Percentiles rank a stretch among this genome's conserved stretches.
Evolutionary conservation across 805 yeast genomes (phyloP).

Genomic region (Pichia californica): DNA sequence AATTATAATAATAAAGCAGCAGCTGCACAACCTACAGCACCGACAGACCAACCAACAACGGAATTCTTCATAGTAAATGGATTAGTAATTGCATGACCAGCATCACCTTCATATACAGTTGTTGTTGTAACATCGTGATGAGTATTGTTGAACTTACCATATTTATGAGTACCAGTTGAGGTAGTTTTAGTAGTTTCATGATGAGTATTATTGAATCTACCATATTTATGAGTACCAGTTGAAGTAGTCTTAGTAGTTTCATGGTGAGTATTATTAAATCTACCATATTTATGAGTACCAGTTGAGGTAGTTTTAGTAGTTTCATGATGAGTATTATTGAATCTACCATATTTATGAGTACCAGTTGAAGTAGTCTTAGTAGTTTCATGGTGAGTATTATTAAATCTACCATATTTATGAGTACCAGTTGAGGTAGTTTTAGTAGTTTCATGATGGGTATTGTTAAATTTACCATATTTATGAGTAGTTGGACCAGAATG

Average conservation of each 20-base stretch:
- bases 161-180: constrained; percentile 43
- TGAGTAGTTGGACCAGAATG: constrained; percentile 39
- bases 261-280: constrained; percentile 43
- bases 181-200: constrained; percentile 33
- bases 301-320: constrained; percentile 24
- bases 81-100: constrained; percentile 16
- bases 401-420: constrained; percentile 43
- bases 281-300: constrained; percentile 42
- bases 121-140: constrained; percentile 34
- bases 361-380: constrained; percentile 33
- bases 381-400: constrained; percentile 43
- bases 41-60: constrained; percentile 19
- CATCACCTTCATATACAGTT: constrained; percentile 18
- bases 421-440: constrained; percentile 29
- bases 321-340: constrained; percentile 37
- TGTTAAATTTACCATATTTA: constrained; percentile 50
- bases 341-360: constrained; percentile 52
- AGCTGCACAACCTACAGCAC: constrained; percentile 18
- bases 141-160: constrained; percentile 50
- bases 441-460: constrained; percentile 25
- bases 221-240: constrained; percentile 48
- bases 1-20: constrained; percentile 16
- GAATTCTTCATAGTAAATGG: constrained; percentile 17
- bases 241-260: constrained; percentile 25
- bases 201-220: constrained; percentile 48